phyloP scores from a whole-genome alignment of 2,329 filamentous ascomycete genomes.

The Teratosphaeriaceae sp. region DNA sequence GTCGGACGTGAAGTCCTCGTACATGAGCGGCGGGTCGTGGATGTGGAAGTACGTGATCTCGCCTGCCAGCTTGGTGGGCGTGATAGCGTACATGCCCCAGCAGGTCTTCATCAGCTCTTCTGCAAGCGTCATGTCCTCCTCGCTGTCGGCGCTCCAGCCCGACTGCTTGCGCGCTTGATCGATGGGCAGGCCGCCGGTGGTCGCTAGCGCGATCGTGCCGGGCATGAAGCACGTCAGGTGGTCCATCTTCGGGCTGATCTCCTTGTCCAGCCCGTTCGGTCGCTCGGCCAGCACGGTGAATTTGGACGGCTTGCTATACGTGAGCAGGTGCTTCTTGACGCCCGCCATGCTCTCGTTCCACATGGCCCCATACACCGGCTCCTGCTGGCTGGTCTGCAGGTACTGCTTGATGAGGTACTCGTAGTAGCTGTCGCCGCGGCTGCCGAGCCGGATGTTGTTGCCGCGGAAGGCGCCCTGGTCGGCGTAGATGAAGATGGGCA shows the following conservation, averaged over 20 bases:
- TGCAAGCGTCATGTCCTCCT: conserved; percentile 81
- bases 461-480: conserved; percentile 72
- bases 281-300: conserved; percentile 89
- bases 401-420: conserved; percentile 99
- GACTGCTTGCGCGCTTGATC: conserved; percentile 64
- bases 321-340: conserved; percentile 85
- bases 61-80: conserved; percentile 81
- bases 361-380: conserved; percentile 82
- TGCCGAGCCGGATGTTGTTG: conserved; percentile 82
- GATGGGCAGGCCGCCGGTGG: conserved; percentile 71
- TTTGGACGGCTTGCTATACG: conserved; percentile 72
- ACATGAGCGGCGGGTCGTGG: conserved; percentile 58
- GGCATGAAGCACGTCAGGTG: conserved; percentile 97
- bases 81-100: conserved; percentile 94
- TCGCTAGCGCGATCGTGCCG: conserved; percentile 85
- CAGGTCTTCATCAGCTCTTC: conserved; percentile 92
- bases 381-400: conserved; percentile 81
- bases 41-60: conserved; percentile 92
- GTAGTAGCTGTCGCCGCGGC: conserved; percentile 95
- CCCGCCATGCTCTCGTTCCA: conserved; percentile 83
- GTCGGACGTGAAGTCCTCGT: conserved; percentile 45
- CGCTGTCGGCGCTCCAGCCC: conserved; percentile 68
- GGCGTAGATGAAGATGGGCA: conserved; percentile 87
- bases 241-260: conserved; percentile 87
- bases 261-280: conserved; percentile 60